phyloP scores from a whole-genome alignment of 2,329 filamentous ascomycete species.

The Clarireedia hainanense region DNA sequence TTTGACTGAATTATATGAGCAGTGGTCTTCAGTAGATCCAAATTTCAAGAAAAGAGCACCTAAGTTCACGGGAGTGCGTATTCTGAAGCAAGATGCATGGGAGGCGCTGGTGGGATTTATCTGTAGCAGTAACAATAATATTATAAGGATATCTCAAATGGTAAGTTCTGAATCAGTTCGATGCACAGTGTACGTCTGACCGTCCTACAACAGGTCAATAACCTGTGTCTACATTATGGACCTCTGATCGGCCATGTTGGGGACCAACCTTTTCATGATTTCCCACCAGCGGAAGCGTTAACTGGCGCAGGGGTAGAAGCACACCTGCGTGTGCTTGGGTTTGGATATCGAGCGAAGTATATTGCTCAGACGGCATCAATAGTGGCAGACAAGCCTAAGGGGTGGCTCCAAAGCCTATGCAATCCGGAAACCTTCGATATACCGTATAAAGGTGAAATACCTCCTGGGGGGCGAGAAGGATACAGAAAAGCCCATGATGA shows the following conservation, averaged over 20 bases:
- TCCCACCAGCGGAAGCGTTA: slow-evolving; percentile 70
- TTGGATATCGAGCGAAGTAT: slow-evolving; percentile 92
- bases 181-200: background rate
- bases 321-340: slow-evolving; percentile 74
- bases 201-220: slow-evolving; percentile 53
- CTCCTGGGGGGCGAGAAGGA: slow-evolving; percentile 41
- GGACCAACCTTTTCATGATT: slow-evolving; percentile 73
- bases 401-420: slow-evolving; percentile 70
- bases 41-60: slow-evolving; percentile 87
- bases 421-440: slow-evolving; percentile 79
- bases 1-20: slow-evolving; percentile 65
- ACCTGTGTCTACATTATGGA: slow-evolving; percentile 82
- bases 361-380: slow-evolving; percentile 78
- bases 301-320: slow-evolving; percentile 67
- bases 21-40: slow-evolving; percentile 78
- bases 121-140: slow-evolving; percentile 99
- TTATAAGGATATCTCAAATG: slow-evolving; percentile 91
- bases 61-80: slow-evolving; percentile 83
- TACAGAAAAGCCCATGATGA: slow-evolving; percentile 77
- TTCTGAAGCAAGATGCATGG: slow-evolving; percentile 92
- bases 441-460: slow-evolving; percentile 39
- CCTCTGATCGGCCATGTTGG: slow-evolving; percentile 64
- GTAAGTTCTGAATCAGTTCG: slow-evolving; percentile 34
- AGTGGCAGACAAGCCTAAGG: slow-evolving; percentile 56
- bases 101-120: slow-evolving; percentile 92